phyloP scores from a whole-genome alignment of 1,139 yeast genomes.

The Yamadazyma taylorii region DNA sequence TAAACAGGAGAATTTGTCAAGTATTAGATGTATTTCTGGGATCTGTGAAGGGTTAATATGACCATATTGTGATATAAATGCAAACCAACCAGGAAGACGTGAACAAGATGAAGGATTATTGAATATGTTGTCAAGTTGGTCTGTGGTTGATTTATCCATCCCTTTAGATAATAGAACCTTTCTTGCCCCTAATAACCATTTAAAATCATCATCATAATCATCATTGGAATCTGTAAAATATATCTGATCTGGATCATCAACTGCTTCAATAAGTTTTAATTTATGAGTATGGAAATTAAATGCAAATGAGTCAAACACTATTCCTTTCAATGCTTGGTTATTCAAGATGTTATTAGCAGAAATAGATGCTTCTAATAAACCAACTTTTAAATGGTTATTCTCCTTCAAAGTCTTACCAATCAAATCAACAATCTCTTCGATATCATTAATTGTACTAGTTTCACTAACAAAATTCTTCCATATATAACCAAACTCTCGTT shows the following conservation, averaged over 20 bases:
- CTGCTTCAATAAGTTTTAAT: neutral
- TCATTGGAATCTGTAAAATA: neutral
- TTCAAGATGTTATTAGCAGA: conserved; percentile 4
- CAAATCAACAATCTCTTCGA: conserved; percentile 37
- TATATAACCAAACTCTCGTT: conserved; percentile 28
- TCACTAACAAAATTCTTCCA: conserved; percentile 33
- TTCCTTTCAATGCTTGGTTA: conserved; percentile 10
- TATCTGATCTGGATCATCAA: neutral
- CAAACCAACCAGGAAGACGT: conserved; percentile 4
- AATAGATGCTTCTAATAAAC: conserved; percentile 20
- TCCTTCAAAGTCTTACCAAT: conserved; percentile 20
- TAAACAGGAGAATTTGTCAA: neutral
- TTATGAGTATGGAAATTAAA: conserved; percentile 7
- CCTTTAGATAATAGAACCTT: no score
- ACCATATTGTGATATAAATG: neutral
- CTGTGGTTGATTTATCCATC: no score
- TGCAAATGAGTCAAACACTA: conserved; percentile 11
- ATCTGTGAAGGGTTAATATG: neutral
- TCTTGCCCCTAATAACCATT: no score
- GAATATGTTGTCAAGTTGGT: neutral
- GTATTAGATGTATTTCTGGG: neutral
- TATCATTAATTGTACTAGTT: conserved; percentile 32
- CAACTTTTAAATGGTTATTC: conserved; percentile 23
- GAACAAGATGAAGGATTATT: neutral
- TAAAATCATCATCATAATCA: neutral